A percentile compares a stretch with the other conserved stretches of the same genome.
These are phyloP conservation scores for Choiromyces venosus DNA, from an alignment of 495 filamentous ascomycete genomes.

Conservation along the genomic window DNA sequence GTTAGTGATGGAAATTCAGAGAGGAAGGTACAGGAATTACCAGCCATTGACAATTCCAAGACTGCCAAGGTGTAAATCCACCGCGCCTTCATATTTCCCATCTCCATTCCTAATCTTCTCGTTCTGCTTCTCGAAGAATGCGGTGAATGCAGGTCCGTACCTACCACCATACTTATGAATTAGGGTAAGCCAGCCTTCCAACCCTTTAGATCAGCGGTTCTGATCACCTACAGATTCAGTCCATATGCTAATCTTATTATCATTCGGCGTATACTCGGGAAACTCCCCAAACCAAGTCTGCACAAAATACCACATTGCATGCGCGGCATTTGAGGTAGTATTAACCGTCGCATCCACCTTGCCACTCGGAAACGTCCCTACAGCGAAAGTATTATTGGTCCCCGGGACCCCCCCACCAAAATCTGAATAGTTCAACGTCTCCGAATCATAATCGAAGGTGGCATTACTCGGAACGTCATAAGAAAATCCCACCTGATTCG, in stretches of 20 bases:
- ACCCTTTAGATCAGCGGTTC: too few species aligned
- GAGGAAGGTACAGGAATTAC: too few species aligned
- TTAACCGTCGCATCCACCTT: constrained; percentile 54
- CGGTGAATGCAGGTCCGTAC: constrained; percentile 57
- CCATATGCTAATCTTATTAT: constrained; percentile 13
- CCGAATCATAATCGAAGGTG: constrained; percentile 6
- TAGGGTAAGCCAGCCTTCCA: too few species aligned
- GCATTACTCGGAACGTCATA: constrained; percentile 22
- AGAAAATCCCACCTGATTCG: constrained; percentile 27
- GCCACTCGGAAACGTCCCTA: constrained; percentile 58
- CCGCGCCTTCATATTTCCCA: too few species aligned
- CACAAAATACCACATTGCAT: constrained; percentile 61
- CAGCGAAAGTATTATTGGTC: constrained; percentile 43
- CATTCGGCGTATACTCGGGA: constrained; percentile 51
- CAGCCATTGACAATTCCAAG: too few species aligned
- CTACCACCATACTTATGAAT: too few species aligned
- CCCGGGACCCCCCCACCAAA: not conserved
- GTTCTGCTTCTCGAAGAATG: constrained; percentile 57
- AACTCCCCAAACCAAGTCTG: constrained; percentile 59
- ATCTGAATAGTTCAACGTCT: not conserved
- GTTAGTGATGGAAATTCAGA: too few species aligned
- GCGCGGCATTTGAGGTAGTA: constrained; percentile 57
- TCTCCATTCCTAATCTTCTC: constrained; percentile 27
- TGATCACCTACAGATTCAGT: not conserved
- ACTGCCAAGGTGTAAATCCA: too few species aligned